phyloP scores from a whole-genome alignment of 257 asterid species.

The Forsythia viridissima region DNA sequence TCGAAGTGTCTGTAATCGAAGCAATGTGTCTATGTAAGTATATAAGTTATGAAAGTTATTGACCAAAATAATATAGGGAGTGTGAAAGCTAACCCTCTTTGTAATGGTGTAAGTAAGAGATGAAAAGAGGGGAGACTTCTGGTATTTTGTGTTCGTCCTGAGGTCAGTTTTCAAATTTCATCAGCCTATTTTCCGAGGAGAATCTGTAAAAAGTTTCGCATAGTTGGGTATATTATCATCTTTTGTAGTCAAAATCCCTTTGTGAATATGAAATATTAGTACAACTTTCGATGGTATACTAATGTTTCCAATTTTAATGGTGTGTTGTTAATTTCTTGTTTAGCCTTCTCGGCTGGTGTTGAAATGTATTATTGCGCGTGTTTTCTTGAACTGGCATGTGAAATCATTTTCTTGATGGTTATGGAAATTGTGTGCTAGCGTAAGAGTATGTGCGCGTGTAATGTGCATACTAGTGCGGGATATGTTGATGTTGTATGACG shows the following conservation, averaged over 20 bases:
- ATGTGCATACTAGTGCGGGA: neutral
- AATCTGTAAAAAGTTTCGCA: slow-evolving; percentile 37
- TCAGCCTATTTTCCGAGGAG: slow-evolving; percentile 34
- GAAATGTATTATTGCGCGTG: neutral
- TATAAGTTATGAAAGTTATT: slow-evolving; percentile 37
- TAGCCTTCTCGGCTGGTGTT: neutral
- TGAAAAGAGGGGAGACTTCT: slow-evolving; percentile 31
- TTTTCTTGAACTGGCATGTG: neutral
- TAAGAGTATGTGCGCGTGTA: neutral
- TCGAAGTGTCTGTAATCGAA: slow-evolving; percentile 44
- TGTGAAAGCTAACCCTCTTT: slow-evolving; percentile 29
- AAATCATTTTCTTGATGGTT: neutral
- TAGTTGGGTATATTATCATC: slow-evolving; percentile 29
- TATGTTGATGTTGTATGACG: neutral
- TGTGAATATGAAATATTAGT: slow-evolving; percentile 31
- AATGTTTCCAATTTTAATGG: too few relatives aligned
- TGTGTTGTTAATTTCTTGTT: neutral
- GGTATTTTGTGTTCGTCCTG: slow-evolving; percentile 33
- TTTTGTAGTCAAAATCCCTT: slow-evolving; percentile 30
- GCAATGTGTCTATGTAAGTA: slow-evolving; percentile 26
- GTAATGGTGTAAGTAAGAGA: slow-evolving; percentile 65
- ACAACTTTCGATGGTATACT: neutral
- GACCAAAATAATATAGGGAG: slow-evolving; percentile 32
- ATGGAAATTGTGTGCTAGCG: neutral
- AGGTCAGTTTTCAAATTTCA: slow-evolving; percentile 38